Conservation (phyloP, 257 asterid species). For the Przewalskia tangutica region DNA sequence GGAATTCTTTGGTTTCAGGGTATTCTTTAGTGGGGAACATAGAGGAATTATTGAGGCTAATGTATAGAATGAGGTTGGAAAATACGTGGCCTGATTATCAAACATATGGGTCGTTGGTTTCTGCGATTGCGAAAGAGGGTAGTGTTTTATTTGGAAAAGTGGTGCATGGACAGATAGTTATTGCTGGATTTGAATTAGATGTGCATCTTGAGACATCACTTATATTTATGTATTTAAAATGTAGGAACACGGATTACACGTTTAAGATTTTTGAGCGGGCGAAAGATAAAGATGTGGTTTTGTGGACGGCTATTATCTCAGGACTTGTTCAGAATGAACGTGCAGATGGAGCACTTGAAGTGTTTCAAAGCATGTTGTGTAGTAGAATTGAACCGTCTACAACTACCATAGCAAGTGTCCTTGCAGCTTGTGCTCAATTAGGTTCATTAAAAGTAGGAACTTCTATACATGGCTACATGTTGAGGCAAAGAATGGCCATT, state of each 20-base stretch:
- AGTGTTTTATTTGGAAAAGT: conserved; percentile 36
- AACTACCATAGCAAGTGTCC: conserved; percentile 55
- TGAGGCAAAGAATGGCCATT: conserved; percentile 40
- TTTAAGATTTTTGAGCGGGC: conserved; percentile 35
- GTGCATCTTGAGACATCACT: conserved; percentile 54
- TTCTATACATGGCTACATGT: conserved; percentile 54
- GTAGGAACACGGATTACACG: conserved; percentile 42
- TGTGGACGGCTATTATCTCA: conserved; percentile 77
- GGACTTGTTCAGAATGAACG: conserved; percentile 66
- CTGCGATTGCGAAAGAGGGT: conserved; percentile 45
- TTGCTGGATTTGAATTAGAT: conserved; percentile 38
- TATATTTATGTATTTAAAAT: conserved; percentile 49
- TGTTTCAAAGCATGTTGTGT: conserved; percentile 46
- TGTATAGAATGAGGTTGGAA: conserved; percentile 41
- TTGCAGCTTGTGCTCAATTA: conserved; percentile 76
- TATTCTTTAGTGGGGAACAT: conserved; percentile 36
- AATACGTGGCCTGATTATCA: conserved; percentile 49
- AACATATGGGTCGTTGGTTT: conserved; percentile 51
- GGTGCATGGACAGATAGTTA: conserved; percentile 48
- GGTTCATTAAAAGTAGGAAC: conserved; percentile 46
- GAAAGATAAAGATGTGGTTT: conserved; percentile 48
- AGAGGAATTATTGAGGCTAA: conserved; percentile 29
- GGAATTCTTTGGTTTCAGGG: conserved; percentile 72
- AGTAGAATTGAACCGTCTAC: conserved; percentile 41
- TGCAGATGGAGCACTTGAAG: conserved; percentile 43